Evolutionary conservation across 1,139 yeast species (phyloP), one percentile per base, ranked within the genome.

Genomic region (Hyphopichia wangnamkhiaoensis): DNA sequence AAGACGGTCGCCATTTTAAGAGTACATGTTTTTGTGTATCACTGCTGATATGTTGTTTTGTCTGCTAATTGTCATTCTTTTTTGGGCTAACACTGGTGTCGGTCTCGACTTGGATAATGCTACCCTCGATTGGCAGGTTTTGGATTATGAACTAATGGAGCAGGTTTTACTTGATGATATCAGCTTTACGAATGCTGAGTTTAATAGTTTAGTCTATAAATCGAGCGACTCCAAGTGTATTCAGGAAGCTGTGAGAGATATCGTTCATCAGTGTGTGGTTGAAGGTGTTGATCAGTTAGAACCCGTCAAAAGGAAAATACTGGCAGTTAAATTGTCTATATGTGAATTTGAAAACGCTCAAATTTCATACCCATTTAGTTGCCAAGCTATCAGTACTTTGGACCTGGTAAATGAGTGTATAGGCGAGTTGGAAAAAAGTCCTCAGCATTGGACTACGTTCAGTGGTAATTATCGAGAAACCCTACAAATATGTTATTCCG

Each of bases 391-490:
- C 33, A 33, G 37, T 1, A 5, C 23, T 4, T 43, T 48, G 3
- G 16, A 24, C 13, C 52, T 52, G 31, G 42, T 48, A n/a, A 58
- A 59, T 16, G 23, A 31, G 1, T 80, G 85, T 47, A 60, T 79
- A 29, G 35, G 46, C 2, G 55, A 63, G 1, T 47, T 79, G 35
- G 77, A 77, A 44, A 51, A 48, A 20, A 60, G 69, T 2, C 69
- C 80, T 1, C 82, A 78, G 49, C 74, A 74, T 62, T 80, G 85
- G 85, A 79, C 84, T 0, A 74, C 80, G 0, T 80, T 73, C 47
- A 78, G 79, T 46, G 84, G 84, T 0, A 73, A 79, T 46, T 79
- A 76, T 47, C 63, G 80, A 37, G 71, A 71, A 18, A 56, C 79
- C 2, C 66, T 72, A 3, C 62, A 68, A 3, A 59, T 78, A 0